Percentiles rank a stretch among this genome's conserved stretches.
These are phyloP conservation scores for Xylaria sp. DNA, from an alignment of 2,329 filamentous ascomycete genomes.

Conservation along the genomic window DNA sequence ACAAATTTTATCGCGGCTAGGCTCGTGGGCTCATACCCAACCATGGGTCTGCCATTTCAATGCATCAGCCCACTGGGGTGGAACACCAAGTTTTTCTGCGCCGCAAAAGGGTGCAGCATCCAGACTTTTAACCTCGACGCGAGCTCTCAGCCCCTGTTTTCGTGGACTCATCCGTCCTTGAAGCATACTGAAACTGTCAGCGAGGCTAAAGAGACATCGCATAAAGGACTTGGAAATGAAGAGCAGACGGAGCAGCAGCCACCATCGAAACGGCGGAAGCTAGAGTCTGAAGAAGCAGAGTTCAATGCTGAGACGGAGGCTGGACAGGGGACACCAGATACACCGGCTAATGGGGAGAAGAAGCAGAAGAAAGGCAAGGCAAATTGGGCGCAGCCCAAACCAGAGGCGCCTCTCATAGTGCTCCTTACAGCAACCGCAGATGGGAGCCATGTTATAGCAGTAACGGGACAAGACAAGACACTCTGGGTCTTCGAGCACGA, in stretches of 20 bases:
- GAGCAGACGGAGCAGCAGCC: conserved; percentile 19
- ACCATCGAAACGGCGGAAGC: conserved; percentile 33
- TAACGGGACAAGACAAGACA: conserved; percentile 92
- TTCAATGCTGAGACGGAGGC: conserved; percentile 1
- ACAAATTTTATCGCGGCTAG: neutral
- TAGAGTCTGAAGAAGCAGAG: conserved; percentile 22
- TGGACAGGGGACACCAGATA: conserved; percentile 25
- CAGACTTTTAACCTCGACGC: conserved; percentile 68
- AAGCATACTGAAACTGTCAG: conserved; percentile 29
- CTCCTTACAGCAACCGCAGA: conserved; percentile 72
- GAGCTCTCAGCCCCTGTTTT: conserved; percentile 38
- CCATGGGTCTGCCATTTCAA: conserved; percentile 66
- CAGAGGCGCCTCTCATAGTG: conserved; percentile 72
- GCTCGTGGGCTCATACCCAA: neutral
- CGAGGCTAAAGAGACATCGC: conserved; percentile 16
- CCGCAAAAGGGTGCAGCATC: conserved; percentile 77
- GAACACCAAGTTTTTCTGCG: conserved; percentile 66
- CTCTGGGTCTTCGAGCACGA: conserved; percentile 83
- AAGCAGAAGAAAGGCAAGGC: conserved; percentile 50
- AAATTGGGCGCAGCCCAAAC: conserved; percentile 34
- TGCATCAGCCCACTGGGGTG: conserved; percentile 64
- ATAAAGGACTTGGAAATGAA: neutral
- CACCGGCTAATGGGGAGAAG: conserved; percentile 32
- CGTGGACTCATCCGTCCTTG: conserved; percentile 45
- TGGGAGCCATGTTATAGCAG: conserved; percentile 75